Conservation (phyloP, 805 yeast species). For the Lipomyces yamadae region DNA sequence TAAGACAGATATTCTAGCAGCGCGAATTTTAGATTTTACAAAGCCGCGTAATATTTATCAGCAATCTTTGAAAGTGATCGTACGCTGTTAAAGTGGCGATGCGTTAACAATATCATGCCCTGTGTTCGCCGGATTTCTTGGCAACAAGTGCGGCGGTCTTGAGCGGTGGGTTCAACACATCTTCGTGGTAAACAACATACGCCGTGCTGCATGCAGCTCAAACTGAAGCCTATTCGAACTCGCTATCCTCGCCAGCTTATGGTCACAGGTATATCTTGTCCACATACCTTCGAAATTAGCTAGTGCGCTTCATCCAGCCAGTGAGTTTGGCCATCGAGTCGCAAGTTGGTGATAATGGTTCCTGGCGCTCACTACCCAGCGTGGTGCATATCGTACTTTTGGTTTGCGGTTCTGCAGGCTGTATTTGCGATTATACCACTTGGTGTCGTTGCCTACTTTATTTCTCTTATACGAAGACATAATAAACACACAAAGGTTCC, state of each 20-base stretch:
- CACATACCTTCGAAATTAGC: background rate
- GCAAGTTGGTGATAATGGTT: background rate
- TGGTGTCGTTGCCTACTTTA: slow-evolving; percentile 26
- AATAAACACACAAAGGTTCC: slow-evolving; percentile 10
- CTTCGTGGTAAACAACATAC: too few relatives aligned
- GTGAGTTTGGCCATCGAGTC: too few relatives aligned
- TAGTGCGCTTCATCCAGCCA: background rate
- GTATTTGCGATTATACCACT: slow-evolving; percentile 25
- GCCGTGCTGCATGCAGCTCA: too few relatives aligned
- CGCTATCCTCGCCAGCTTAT: background rate
- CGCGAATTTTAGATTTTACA: too few relatives aligned
- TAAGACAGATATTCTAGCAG: too few relatives aligned
- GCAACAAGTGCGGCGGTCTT: too few relatives aligned
- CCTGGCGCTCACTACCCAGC: slow-evolving; percentile 18
- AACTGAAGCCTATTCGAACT: background rate
- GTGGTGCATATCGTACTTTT: slow-evolving; percentile 26
- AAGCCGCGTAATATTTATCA: too few relatives aligned
- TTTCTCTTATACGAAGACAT: slow-evolving; percentile 9
- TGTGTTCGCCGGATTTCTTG: too few relatives aligned
- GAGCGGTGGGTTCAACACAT: too few relatives aligned
- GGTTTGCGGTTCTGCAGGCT: slow-evolving; percentile 27
- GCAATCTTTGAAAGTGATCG: too few relatives aligned
- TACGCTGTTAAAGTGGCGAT: too few relatives aligned
- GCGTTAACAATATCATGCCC: too few relatives aligned
- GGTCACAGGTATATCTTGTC: background rate